Evolutionary conservation across 768 basidiomycete genomes (phyloP).

Genomic region (Amanita exitialis): DNA sequence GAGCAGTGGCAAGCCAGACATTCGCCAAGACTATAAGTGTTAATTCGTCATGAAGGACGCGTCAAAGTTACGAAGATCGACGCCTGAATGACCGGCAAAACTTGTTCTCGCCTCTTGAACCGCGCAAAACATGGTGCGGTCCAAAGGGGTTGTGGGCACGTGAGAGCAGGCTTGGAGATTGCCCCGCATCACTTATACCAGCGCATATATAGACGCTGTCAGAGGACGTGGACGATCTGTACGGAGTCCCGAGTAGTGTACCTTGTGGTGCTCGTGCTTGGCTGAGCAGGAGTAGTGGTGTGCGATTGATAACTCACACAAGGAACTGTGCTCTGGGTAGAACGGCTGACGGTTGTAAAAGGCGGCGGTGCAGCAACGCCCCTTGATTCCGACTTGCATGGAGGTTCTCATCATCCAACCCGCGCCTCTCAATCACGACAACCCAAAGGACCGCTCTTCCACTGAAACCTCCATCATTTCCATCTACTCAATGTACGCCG

Average conservation of each 20-base stretch:
- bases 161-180: too few species aligned
- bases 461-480: slow-evolving; percentile 73
- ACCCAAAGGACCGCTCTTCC: slow-evolving; percentile 38
- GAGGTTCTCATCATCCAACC: slow-evolving; percentile 23
- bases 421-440: slow-evolving; percentile 11
- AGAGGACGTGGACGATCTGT: neutral
- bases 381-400: slow-evolving; percentile 18
- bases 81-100: too few species aligned
- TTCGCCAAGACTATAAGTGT: too few species aligned
- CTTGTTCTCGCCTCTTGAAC: too few species aligned
- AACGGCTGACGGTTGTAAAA: neutral
- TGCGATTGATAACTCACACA: neutral
- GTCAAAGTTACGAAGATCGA: too few species aligned
- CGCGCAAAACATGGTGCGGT: too few species aligned
- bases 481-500: slow-evolving; percentile 83
- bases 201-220: neutral
- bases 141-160: too few species aligned
- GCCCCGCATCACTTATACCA: too few species aligned
- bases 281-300: neutral
- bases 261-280: too few species aligned
- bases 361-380: neutral
- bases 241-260: neutral
- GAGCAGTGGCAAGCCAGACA: too few species aligned
- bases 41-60: too few species aligned
- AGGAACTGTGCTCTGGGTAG: slow-evolving; percentile 2